phyloP scores from a whole-genome alignment of 2,329 filamentous ascomycete species.

The Xylaria sp. region DNA sequence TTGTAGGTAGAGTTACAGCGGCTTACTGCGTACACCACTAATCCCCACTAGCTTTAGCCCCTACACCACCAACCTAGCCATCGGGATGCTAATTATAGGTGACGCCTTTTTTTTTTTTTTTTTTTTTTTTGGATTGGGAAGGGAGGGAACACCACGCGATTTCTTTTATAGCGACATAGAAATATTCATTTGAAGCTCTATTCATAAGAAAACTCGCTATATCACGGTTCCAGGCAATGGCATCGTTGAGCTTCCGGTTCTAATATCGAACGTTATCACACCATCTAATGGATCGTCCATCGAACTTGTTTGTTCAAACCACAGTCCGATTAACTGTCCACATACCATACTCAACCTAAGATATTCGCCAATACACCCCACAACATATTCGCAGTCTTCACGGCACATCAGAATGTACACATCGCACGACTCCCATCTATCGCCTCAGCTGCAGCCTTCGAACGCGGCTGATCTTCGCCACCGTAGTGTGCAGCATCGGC shows the following conservation, averaged over 20 bases:
- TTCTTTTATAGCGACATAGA: too few relatives aligned
- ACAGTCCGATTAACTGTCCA: too few relatives aligned
- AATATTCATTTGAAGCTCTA: too few relatives aligned
- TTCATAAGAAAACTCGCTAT: too few relatives aligned
- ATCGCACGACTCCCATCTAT: constrained; percentile 53
- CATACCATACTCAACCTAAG: too few relatives aligned
- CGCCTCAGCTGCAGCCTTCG: constrained; percentile 54
- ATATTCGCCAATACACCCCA: background rate
- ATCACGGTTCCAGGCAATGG: background rate
- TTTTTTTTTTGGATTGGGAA: too few relatives aligned
- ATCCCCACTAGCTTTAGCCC: background rate
- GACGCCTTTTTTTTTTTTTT: background rate
- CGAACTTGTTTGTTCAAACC: too few relatives aligned
- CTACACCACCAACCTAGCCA: background rate
- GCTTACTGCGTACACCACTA: background rate
- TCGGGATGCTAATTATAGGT: constrained; percentile 1
- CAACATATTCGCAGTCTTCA: background rate
- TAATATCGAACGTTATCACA: too few relatives aligned
- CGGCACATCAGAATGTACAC: background rate
- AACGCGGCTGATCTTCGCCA: constrained; percentile 54
- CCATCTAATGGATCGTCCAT: too few relatives aligned
- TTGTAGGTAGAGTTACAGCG: background rate
- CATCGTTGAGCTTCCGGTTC: too few relatives aligned
- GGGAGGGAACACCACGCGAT: too few relatives aligned
- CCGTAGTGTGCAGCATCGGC: constrained; percentile 57